Percentiles rank a stretch among this genome's conserved stretches.
Conservation (phyloP, 768 basidiomycete species). For the Thelephora ganbajun region DNA sequence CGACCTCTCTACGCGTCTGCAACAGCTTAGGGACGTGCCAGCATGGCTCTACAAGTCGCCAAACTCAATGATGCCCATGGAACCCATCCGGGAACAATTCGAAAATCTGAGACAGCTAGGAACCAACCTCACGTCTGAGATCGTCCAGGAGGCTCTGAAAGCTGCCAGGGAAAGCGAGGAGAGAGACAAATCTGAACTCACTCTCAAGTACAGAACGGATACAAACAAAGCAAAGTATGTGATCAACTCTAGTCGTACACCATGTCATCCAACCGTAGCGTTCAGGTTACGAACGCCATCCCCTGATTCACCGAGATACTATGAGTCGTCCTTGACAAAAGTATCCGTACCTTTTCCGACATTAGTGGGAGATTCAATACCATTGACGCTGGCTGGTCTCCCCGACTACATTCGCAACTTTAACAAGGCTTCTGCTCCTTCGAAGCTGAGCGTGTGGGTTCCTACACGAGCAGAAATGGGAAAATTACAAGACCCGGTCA, state of each 20-base stretch:
- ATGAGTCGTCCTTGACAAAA: slow-evolving; percentile 28
- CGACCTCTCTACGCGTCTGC: slow-evolving; percentile 30
- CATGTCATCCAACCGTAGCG: background rate
- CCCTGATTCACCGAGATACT: slow-evolving; percentile 50
- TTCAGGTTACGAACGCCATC: slow-evolving; percentile 26
- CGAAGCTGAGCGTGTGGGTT: slow-evolving; percentile 44
- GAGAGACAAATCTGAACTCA: slow-evolving; percentile 35
- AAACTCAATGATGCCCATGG: slow-evolving; percentile 6
- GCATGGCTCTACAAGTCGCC: slow-evolving; percentile 28
- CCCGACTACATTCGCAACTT: slow-evolving; percentile 42
- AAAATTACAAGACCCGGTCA: slow-evolving; percentile 17
- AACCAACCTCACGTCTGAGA: slow-evolving; percentile 33
- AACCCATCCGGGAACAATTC: slow-evolving; percentile 23
- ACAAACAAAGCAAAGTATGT: slow-evolving; percentile 45
- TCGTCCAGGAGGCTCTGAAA: slow-evolving; percentile 43
- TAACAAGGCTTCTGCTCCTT: slow-evolving; percentile 28
- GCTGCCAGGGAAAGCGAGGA: slow-evolving; percentile 41
- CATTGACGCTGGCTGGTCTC: slow-evolving; percentile 32
- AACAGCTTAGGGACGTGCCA: slow-evolving; percentile 32
- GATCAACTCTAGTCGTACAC: background rate
- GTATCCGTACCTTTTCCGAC: slow-evolving; percentile 28
- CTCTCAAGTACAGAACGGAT: slow-evolving; percentile 29
- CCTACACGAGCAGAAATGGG: slow-evolving; percentile 12
- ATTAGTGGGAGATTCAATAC: slow-evolving; percentile 20
- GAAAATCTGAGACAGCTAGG: slow-evolving; percentile 31